Evolutionary conservation across 2,329 filamentous ascomycete species (phyloP).

Genomic region (Volutella citrinella): DNA sequence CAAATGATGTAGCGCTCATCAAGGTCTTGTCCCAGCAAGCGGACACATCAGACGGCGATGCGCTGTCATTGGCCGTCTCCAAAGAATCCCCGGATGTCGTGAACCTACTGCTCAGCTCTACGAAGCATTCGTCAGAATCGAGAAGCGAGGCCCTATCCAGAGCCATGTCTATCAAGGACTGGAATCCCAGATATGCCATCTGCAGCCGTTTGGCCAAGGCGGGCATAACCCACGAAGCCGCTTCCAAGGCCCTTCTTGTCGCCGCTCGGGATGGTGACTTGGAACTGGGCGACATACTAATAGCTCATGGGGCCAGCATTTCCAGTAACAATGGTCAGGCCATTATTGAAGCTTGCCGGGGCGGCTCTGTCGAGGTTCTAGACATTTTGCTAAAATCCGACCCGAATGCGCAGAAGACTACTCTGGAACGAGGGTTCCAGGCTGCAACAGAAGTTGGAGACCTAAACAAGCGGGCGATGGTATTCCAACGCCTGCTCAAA

Average conservation of each 20-base stretch:
- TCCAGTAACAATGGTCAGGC: constrained; percentile 51
- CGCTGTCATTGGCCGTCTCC: constrained; percentile 43
- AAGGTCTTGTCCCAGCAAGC: constrained; percentile 43
- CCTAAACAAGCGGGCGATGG: constrained; percentile 43
- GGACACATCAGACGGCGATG: constrained; percentile 49
- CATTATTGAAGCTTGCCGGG: constrained; percentile 51
- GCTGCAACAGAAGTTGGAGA: constrained; percentile 53
- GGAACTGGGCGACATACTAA: constrained; percentile 46
- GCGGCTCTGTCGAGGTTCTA: constrained; percentile 48
- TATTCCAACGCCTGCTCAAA: constrained; percentile 50
- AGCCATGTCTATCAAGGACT: constrained; percentile 40
- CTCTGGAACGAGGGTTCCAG: constrained; percentile 50
- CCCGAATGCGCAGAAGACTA: constrained; percentile 36
- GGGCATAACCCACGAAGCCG: constrained; percentile 42
- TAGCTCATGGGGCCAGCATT: constrained; percentile 49
- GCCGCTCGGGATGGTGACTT: constrained; percentile 54
- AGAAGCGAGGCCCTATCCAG: constrained; percentile 42
- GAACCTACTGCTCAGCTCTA: constrained; percentile 39
- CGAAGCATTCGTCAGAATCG: constrained; percentile 32
- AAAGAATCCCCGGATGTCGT: constrained; percentile 45
- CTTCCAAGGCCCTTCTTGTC: constrained; percentile 48
- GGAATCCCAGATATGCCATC: constrained; percentile 38
- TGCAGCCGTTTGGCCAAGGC: constrained; percentile 44
- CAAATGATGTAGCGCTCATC: constrained; percentile 48
- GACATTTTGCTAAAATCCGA: constrained; percentile 46